Conservation (phyloP, 1,139 yeast genomes). For the Geotrichum citri-aurantii region DNA sequence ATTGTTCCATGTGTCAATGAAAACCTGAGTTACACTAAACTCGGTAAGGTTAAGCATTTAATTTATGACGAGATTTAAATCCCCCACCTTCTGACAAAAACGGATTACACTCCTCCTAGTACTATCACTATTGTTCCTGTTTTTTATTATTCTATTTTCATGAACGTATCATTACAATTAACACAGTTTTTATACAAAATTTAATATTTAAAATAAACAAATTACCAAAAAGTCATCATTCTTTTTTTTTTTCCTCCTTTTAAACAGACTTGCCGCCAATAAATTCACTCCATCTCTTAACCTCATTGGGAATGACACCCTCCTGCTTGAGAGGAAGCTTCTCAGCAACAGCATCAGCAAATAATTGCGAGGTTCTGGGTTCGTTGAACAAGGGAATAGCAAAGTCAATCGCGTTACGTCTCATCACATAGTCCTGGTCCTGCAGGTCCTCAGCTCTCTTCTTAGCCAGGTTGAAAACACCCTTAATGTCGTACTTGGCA, state of each 20-base stretch:
- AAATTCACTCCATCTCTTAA: constrained; percentile 92
- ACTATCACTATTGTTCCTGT: not conserved
- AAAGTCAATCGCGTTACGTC: constrained; percentile 98
- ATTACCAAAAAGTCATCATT: not conserved
- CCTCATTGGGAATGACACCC: constrained; percentile 72
- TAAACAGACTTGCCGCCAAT: constrained; percentile 87
- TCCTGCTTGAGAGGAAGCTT: constrained; percentile 51
- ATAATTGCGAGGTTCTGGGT: constrained; percentile 84
- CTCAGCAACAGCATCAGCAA: constrained; percentile 74
- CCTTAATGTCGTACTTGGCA: constrained; percentile 74
- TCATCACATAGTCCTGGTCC: constrained; percentile 93
- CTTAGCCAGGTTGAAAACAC: constrained; percentile 86
- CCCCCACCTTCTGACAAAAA: not conserved
- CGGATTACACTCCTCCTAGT: not conserved
- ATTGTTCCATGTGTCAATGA: too few relatives aligned
- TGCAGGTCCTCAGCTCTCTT: constrained; percentile 78
- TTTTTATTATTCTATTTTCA: not conserved
- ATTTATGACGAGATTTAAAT: not conserved
- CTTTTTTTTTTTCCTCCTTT: constrained; percentile 4
- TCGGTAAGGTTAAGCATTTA: too few relatives aligned
- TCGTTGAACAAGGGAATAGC: constrained; percentile 95
- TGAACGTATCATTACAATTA: not conserved
- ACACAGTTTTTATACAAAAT: not conserved
- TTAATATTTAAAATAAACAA: not conserved
- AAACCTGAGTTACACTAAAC: too few relatives aligned